Base-by-base conservation (phyloP, 2,329 filamentous ascomycete genomes). In the Cercospora brassicicola region DNA sequence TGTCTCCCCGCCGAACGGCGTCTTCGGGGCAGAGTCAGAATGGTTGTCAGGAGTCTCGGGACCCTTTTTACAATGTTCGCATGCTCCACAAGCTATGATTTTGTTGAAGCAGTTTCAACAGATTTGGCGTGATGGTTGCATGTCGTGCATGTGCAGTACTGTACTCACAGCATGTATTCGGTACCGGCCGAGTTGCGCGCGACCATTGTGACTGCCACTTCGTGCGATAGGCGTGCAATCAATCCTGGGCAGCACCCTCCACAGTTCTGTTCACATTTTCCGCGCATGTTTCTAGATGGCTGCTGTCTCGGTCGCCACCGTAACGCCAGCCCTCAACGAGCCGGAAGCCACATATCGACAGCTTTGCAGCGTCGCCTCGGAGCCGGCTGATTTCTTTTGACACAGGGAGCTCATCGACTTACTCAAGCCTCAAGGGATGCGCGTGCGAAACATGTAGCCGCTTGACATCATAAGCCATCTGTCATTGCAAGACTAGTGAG, bases 1-100 rank as follows among this genome's bases (percentile, higher is more conserved):
- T 56, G 53, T 53, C 26, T 56, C 53, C 53, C 53, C 26, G 53
- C 23, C 11, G 53, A 51, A 56, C 53, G 53, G 53, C 53, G 53
- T 56, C 23, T 15, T 31, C 53, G 53, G 53, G 53, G 53, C 53
- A 30, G 28, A 30, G 28, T 30, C 28, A 30, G 28, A 30, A 20
- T 51, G 28, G 53, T 56, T 55, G 53, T 56, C 23, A 30, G 51
- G 23, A 56, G 6, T 30, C 53, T 33, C 20, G 5, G 36, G 36
- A 42, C 15, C 36, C 36, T 42, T n/a, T 42, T 9, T n/a, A 42
- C 13, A 31, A 26, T 56, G 20, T 56, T 28, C 53, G 28, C 23
- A 9, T 56, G 53, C 23, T 30, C 53, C 26, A 31, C 53, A 56
- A 23, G 20, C n/a, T n/a, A 13, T 57, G 26, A 57, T 33, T 28